A percentile compares a stretch with the other conserved stretches of the same genome.
Evolutionary conservation across 306 rosid genomes (phyloP).

Genomic region (Prunus padus): DNA sequence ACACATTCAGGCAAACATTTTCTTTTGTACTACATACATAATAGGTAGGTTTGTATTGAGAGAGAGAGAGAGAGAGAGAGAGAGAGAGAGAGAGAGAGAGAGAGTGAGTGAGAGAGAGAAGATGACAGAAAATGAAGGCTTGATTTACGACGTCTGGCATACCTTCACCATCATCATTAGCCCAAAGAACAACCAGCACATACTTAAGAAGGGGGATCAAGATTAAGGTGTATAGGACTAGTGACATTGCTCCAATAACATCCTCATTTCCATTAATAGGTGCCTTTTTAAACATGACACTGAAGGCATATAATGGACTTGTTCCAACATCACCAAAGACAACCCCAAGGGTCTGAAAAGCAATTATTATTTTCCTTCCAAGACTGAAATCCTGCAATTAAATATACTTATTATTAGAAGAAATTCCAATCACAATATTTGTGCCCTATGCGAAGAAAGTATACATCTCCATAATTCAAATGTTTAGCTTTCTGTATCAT

Average conservation of each 20-base stretch:
- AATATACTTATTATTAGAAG: slow-evolving; percentile 1
- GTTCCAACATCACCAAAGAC: slow-evolving; percentile 99
- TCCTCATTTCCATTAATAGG: slow-evolving; percentile 85
- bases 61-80: not conserved
- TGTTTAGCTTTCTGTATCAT: not conserved
- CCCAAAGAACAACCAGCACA: slow-evolving; percentile 91
- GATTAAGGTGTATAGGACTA: slow-evolving; percentile 84
- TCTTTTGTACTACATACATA: not conserved
- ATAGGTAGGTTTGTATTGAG: not conserved
- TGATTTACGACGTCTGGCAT: slow-evolving; percentile 20
- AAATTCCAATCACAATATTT: not conserved
- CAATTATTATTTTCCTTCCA: slow-evolving; percentile 66
- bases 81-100: not conserved
- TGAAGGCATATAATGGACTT: slow-evolving; percentile 90
- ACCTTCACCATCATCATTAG: slow-evolving; percentile 99
- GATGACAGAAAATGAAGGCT: not conserved
- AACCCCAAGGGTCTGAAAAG: slow-evolving; percentile 94
- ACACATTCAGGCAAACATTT: not conserved
- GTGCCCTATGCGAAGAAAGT: slow-evolving; percentile 9
- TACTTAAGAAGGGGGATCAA: slow-evolving; percentile 93
- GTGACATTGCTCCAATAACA: slow-evolving; percentile 86
- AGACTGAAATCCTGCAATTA: slow-evolving; percentile 65
- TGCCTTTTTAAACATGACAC: slow-evolving; percentile 92
- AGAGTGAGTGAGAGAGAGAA: slow-evolving; percentile 1
- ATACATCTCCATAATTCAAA: slow-evolving; percentile 8